Percentiles rank a stretch among this genome's conserved stretches.
Conservation (phyloP, 192 early-diverging fungal genomes). For the Allomyces macrogynus region DNA sequence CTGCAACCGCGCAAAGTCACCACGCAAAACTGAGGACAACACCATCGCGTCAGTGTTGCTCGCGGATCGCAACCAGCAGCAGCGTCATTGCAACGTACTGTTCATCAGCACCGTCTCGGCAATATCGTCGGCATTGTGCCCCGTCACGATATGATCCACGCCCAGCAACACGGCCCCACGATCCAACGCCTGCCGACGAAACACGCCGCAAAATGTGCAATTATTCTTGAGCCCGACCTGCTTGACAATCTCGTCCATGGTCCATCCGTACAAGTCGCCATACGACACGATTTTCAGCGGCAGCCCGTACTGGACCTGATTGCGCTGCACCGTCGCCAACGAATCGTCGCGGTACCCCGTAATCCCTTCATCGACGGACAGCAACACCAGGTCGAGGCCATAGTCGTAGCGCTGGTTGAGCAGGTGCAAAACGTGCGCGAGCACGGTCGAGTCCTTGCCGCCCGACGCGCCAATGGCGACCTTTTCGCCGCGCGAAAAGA, state of each 20-base stretch:
- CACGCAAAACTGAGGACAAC: constrained; percentile 55
- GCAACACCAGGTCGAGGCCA: constrained; percentile 69
- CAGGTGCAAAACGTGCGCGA: constrained; percentile 82
- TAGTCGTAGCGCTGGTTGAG: constrained; percentile 86
- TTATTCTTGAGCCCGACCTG: constrained; percentile 93
- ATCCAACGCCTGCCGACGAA: constrained; percentile 90
- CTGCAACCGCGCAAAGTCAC: constrained; percentile 73
- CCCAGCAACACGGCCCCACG: constrained; percentile 75
- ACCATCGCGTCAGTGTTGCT: background rate
- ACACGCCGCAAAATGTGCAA: constrained; percentile 98
- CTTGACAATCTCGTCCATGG: constrained; percentile 91
- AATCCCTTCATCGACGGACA: constrained; percentile 96
- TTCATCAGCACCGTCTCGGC: constrained; percentile 99
- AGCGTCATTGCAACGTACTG: constrained; percentile 20
- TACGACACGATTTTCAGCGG: constrained; percentile 90
- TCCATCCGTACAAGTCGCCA: constrained; percentile 90
- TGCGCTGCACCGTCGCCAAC: constrained; percentile 90
- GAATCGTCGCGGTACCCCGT: constrained; percentile 95
- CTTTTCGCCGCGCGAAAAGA: constrained; percentile 68
- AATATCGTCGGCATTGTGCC: constrained; percentile 97
- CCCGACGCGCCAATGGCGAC: constrained; percentile 92
- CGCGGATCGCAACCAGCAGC: no score
- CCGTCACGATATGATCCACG: constrained; percentile 92
- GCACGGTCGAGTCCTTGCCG: constrained; percentile 89
- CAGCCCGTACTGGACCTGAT: constrained; percentile 78